A percentile compares a stretch with the other conserved stretches of the same genome.
phyloP scores from a whole-genome alignment of 768 basidiomycete species.

The Suillus paluster region DNA sequence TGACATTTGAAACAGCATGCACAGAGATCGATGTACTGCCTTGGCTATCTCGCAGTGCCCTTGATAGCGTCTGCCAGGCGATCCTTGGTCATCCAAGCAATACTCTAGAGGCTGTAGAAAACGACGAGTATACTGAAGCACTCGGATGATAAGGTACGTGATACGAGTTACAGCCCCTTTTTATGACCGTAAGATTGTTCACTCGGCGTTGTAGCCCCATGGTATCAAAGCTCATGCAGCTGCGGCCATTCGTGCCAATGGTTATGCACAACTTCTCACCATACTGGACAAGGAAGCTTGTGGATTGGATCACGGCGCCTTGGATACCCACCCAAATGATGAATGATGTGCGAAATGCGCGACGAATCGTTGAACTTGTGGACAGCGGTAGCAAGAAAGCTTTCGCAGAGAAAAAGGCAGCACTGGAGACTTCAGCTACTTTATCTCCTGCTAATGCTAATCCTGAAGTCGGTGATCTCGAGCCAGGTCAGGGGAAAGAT shows the following conservation, averaged over 20 bases:
- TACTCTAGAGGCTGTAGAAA: conserved; percentile 15
- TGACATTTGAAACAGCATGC: conserved; percentile 3
- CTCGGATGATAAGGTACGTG: background rate
- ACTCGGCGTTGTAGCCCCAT: background rate
- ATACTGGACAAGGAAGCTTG: background rate
- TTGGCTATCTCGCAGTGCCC: conserved; percentile 25
- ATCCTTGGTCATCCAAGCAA: conserved; percentile 23
- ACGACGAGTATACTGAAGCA: conserved; percentile 3
- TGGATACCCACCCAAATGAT: background rate
- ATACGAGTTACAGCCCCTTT: too few relatives aligned
- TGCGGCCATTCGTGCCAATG: background rate
- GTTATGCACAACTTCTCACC: background rate
- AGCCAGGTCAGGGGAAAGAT: conserved; percentile 18
- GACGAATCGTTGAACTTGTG: conserved; percentile 20
- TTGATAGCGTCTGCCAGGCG: conserved; percentile 29
- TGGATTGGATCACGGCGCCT: background rate
- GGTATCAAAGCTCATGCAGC: background rate
- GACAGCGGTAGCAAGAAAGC: conserved; percentile 16
- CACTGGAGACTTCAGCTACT: conserved; percentile 4
- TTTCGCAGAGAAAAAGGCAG: conserved; percentile 22
- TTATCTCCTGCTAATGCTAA: background rate
- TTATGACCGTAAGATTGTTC: too few relatives aligned
- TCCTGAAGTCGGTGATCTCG: conserved; percentile 12
- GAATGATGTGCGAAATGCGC: background rate
- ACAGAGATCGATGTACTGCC: conserved; percentile 27